phyloP scores from a whole-genome alignment of 768 basidiomycete genomes.

The Tephrocybe sp. region DNA sequence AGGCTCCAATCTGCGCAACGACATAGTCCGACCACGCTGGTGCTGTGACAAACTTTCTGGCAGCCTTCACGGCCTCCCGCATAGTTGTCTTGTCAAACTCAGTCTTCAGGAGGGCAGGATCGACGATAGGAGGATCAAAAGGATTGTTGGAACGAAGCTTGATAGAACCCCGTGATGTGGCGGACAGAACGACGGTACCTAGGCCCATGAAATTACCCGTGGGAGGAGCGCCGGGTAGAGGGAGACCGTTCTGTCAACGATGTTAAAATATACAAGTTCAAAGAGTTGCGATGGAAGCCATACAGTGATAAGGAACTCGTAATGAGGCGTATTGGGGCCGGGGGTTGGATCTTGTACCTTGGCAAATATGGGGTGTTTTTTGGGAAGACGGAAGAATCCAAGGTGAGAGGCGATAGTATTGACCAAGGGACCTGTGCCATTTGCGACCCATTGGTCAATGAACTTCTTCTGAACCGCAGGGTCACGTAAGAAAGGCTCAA shows the following conservation, averaged over 20 bases:
- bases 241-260: constrained; percentile 10
- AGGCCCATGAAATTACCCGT: constrained; percentile 17
- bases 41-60: constrained; percentile 15
- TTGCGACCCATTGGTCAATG: constrained; percentile 18
- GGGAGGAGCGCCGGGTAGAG: constrained; percentile 23
- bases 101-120: constrained; percentile 39
- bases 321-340: constrained; percentile 25
- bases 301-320: constrained; percentile 24
- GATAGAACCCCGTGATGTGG: constrained; percentile 24
- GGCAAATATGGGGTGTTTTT: constrained; percentile 19
- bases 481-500: constrained; percentile 15
- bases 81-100: constrained; percentile 22
- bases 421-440: constrained; percentile 18
- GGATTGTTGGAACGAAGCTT: constrained; percentile 36
- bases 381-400: constrained; percentile 22
- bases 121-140: constrained; percentile 41
- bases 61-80: constrained; percentile 19
- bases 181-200: constrained; percentile 14
- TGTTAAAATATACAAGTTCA: neutral
- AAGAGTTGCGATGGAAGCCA: neutral
- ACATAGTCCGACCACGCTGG: constrained; percentile 23
- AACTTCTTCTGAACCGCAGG: constrained; percentile 5
- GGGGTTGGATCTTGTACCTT: constrained; percentile 23
- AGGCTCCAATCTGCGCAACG: constrained; percentile 4
- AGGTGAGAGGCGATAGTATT: constrained; percentile 16